A percentile compares a stretch with the other conserved stretches of the same genome.
Evolutionary conservation across 225 moss, liverwort and hornwort species (phyloP).

Genomic region (Antitrichia curtipendula): DNA sequence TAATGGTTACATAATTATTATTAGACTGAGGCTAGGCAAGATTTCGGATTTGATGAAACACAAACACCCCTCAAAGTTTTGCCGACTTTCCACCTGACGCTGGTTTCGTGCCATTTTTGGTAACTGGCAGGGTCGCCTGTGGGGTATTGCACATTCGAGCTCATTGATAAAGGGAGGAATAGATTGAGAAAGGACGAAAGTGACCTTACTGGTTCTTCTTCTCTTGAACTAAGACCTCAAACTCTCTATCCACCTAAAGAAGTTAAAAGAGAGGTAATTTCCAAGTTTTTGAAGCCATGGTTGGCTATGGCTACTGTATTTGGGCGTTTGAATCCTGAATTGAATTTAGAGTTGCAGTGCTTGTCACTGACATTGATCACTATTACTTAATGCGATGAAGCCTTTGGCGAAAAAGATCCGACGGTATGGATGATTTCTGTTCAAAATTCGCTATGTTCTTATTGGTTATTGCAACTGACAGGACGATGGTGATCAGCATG

Average conservation of each 20-base stretch:
- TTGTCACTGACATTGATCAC: not conserved
- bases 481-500: not conserved
- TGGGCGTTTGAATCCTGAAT: not conserved
- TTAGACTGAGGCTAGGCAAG: not conserved
- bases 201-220: conserved; percentile 26
- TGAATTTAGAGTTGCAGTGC: not conserved
- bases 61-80: not conserved
- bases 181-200: not conserved
- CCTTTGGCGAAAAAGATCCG: not conserved
- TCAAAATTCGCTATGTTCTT: not conserved
- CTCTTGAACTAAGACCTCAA: conserved; percentile 31
- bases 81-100: not conserved
- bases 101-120: not conserved
- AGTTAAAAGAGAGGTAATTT: conserved; percentile 26
- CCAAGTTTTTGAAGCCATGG: not conserved
- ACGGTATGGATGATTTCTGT: not conserved
- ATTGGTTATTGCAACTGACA: not conserved
- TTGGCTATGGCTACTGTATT: not conserved
- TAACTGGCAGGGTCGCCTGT: conserved; percentile 46
- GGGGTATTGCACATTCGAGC: conserved; percentile 43
- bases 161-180: conserved; percentile 15
- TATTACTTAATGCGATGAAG: not conserved
- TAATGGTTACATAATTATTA: not conserved
- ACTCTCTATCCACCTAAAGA: conserved; percentile 26
- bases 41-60: not conserved